Conservation (phyloP, 192 early-diverging fungal genomes). For the Fimicolochytrium jonesii region DNA sequence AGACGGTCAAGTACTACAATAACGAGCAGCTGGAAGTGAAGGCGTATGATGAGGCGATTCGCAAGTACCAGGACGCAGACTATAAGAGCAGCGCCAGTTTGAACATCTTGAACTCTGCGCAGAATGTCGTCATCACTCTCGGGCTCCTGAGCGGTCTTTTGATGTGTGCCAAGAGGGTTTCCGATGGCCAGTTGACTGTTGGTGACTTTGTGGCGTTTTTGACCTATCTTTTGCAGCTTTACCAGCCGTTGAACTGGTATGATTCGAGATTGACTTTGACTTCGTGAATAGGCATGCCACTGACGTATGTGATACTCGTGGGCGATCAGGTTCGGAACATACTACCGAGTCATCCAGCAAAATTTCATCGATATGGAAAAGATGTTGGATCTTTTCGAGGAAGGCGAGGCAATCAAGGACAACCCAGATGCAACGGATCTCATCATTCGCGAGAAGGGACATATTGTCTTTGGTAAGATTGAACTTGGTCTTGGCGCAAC, state of each 20-base stretch:
- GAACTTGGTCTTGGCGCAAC: no score
- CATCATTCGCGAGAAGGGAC: slow-evolving; percentile 47
- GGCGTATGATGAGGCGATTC: slow-evolving; percentile 74
- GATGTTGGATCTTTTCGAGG: slow-evolving; percentile 80
- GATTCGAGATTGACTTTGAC: neutral
- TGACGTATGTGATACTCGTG: slow-evolving; percentile 25
- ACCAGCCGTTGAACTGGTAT: slow-evolving; percentile 72
- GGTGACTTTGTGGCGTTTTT: slow-evolving; percentile 87
- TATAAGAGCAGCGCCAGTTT: slow-evolving; percentile 71
- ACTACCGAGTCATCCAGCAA: slow-evolving; percentile 90
- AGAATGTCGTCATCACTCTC: slow-evolving; percentile 81
- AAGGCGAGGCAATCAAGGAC: slow-evolving; percentile 63
- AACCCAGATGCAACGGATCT: slow-evolving; percentile 55
- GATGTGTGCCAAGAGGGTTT: slow-evolving; percentile 79
- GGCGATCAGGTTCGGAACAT: slow-evolving; percentile 84
- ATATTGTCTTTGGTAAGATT: slow-evolving; percentile 65
- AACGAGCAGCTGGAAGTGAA: slow-evolving; percentile 82
- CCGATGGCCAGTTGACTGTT: slow-evolving; percentile 63
- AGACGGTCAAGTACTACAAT: slow-evolving; percentile 98
- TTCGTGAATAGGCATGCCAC: no score
- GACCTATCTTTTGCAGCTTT: slow-evolving; percentile 86
- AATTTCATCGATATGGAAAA: slow-evolving; percentile 90
- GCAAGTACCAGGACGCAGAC: slow-evolving; percentile 77
- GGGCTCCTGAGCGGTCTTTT: slow-evolving; percentile 80
- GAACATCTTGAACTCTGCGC: slow-evolving; percentile 79